Base-by-base conservation (phyloP, 2,329 filamentous ascomycete species). In the Paracoccidioides lutzii region DNA sequence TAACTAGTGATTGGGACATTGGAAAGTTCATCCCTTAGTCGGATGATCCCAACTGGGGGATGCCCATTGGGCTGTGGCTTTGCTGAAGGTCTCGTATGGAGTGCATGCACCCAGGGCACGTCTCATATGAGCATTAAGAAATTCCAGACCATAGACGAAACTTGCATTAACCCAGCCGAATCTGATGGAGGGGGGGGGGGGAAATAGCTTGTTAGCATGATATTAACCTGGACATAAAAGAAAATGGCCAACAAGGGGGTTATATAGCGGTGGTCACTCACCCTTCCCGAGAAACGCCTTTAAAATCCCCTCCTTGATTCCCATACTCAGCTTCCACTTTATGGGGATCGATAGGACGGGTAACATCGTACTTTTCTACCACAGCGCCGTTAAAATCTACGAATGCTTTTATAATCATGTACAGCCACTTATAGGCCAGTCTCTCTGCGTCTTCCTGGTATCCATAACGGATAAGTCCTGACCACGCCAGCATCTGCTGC, bases 141-240 rank as follows among this genome's bases (percentile, higher is more conserved):
- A 87, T 62, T 90, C 85, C 58, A 97, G 78, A 43, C 91, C 93
- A 67, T 94, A 94, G 56, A 97, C 87, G 69, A 95, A 98, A 69
- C 90, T 96, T 65, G 93, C 91, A 68, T 98, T 98, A 66, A 97
- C 93, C 93, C 93, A 98, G 53, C 91, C 93, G 67, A 98, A 98
- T 57, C 91, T 95, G 66, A 33, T 3, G 28, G 46, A n/a, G 14
- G 60, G 51, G 59, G 46, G 15, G 14, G 60, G 51, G 59, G 57
- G 14, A n/a, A 28, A 52, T 28, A 52, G 8, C 7, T n/a, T 14
- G 37, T 49, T 37, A 49, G 46, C n/a, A 38, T 22, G 37, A 15
- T 28, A 38, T 33, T 32, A 10, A 37, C 4, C 32, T 42, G 37
- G 5, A 5, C 0, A 12, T 42, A 49, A 15, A 35, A 49, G 12